A percentile compares a stretch with the other conserved stretches of the same genome.
phyloP scores from a whole-genome alignment of 257 asterid genomes.

The Solanum tarapatanum region DNA sequence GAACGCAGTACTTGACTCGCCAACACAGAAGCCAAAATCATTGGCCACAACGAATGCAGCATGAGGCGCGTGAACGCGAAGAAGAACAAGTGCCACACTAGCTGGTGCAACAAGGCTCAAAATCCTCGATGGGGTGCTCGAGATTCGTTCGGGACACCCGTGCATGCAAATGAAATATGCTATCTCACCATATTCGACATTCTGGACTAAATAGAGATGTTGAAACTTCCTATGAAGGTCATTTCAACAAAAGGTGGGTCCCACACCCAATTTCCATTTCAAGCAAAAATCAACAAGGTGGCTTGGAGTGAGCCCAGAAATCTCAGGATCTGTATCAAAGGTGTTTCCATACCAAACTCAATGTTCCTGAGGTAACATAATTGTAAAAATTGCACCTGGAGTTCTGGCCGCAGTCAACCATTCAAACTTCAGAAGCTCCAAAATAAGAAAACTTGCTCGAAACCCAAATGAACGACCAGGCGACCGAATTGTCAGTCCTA shows the following conservation, averaged over 20 bases:
- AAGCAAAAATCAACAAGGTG: not conserved
- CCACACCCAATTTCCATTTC: not conserved
- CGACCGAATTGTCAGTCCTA: not conserved
- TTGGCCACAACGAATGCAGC: not conserved
- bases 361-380: not conserved
- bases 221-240: too few relatives aligned
- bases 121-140: not conserved
- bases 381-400: not conserved
- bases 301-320: not conserved
- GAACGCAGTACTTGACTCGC: not conserved
- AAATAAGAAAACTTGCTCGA: not conserved
- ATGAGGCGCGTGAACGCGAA: not conserved
- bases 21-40: not conserved
- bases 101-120: not conserved
- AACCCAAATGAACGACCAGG: not conserved
- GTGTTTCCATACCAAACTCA: not conserved
- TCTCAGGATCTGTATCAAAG: not conserved
- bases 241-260: not conserved
- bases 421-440: not conserved
- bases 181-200: not conserved
- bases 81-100: not conserved
- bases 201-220: fast-evolving
- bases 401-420: not conserved
- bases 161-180: not conserved
- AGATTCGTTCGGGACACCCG: too few relatives aligned